Conservation (phyloP, 495 filamentous ascomycete species). For the Hyaloscypha finlandica region DNA sequence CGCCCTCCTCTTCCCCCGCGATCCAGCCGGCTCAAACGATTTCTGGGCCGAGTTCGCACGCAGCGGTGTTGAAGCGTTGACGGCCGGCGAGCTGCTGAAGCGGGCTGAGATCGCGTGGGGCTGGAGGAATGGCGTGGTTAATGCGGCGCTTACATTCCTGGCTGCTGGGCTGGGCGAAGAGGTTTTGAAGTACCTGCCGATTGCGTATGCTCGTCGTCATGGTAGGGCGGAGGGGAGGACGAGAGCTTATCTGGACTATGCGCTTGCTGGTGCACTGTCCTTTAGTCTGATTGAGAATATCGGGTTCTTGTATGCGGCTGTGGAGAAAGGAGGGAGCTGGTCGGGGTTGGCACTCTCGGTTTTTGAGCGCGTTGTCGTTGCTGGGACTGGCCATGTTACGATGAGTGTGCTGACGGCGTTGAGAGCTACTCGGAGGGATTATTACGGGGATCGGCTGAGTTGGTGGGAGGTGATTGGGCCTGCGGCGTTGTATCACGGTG, state of each 20-base stretch:
- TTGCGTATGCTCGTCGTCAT: constrained; percentile 28
- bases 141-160: constrained; percentile 20
- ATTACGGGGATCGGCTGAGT: constrained; percentile 29
- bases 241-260: constrained; percentile 30
- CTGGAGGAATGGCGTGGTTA: constrained; percentile 33
- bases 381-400: constrained; percentile 26
- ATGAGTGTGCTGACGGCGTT: constrained; percentile 28
- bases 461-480: constrained; percentile 26
- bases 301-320: constrained; percentile 26
- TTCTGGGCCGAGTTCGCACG: constrained; percentile 20
- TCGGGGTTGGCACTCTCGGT: constrained; percentile 19
- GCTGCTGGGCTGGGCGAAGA: constrained; percentile 30
- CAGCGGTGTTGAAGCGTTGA: constrained; percentile 8
- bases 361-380: constrained; percentile 27
- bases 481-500: constrained; percentile 28
- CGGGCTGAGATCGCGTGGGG: constrained; percentile 17
- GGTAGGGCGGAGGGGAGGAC: not conserved
- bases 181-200: constrained; percentile 30
- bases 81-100: constrained; percentile 12
- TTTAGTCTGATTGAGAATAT: constrained; percentile 33
- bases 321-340: constrained; percentile 1
- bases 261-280: constrained; percentile 27
- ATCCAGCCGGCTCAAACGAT: not conserved
- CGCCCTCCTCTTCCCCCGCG: constrained; percentile 17
- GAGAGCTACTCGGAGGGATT: constrained; percentile 30